A percentile compares a stretch with the other conserved stretches of the same genome.
Conservation (phyloP, 345 rosid genomes). For the Populus ilicifolia region DNA sequence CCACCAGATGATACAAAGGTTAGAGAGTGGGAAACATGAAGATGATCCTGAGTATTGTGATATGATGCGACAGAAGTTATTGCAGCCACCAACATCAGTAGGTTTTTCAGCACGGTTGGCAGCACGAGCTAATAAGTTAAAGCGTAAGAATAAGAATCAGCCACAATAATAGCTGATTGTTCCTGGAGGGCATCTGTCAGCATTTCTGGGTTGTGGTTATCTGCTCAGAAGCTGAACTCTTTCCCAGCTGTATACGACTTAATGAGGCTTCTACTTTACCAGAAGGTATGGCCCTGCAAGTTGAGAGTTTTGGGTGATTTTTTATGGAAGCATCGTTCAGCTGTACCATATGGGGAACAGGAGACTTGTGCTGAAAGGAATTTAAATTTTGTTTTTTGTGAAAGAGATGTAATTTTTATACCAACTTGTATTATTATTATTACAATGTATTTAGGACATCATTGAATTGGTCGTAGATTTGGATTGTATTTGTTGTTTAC, state of each 20-base stretch:
- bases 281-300: not conserved
- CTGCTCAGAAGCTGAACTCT: not conserved
- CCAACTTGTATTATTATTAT: not conserved
- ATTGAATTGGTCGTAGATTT: constrained; percentile 3
- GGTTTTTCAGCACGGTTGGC: constrained; percentile 68
- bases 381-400: constrained; percentile 17
- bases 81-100: constrained; percentile 58
- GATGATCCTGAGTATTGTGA: constrained; percentile 66
- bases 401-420: not conserved
- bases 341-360: constrained; percentile 3
- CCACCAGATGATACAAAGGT: constrained; percentile 87
- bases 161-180: constrained; percentile 6
- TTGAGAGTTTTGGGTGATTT: not conserved
- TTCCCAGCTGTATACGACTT: not conserved
- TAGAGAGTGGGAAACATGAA: constrained; percentile 59
- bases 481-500: not conserved
- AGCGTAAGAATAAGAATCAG: constrained; percentile 5
- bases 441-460: not conserved
- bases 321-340: not conserved
- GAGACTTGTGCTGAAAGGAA: not conserved
- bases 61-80: constrained; percentile 72
- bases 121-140: constrained; percentile 17
- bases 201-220: not conserved
- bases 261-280: not conserved
- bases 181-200: not conserved